These are phyloP conservation scores for Cercospora citrullina DNA, from an alignment of 2,329 filamentous ascomycete genomes.

Conservation along the genomic window DNA sequence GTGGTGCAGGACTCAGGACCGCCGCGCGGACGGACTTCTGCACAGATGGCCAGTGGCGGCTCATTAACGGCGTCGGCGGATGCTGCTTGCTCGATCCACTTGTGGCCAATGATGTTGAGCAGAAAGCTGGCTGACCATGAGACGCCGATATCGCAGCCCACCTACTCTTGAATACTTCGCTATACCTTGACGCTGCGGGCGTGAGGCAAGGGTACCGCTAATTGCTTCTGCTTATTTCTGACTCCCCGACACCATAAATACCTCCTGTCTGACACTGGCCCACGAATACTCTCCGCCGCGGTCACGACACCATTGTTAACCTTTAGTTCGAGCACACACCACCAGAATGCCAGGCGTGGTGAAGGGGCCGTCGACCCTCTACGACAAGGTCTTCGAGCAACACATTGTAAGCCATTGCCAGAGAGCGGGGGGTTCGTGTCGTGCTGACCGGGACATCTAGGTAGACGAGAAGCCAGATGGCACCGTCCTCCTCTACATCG, in stretches of 20 bases:
- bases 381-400: constrained; percentile 95
- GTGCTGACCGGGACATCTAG: constrained; percentile 18
- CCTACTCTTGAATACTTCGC: background rate
- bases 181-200: background rate
- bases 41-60: background rate
- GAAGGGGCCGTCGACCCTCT: constrained; percentile 47
- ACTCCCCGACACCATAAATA: background rate
- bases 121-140: constrained; percentile 1
- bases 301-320: background rate
- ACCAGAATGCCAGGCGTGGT: constrained; percentile 37
- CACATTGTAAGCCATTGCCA: constrained; percentile 62
- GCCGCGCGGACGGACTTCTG: background rate
- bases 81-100: background rate
- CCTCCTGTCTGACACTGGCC: background rate
- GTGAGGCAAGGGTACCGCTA: constrained; percentile 2
- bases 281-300: background rate
- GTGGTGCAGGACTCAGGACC: background rate
- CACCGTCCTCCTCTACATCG: constrained; percentile 89
- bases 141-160: constrained; percentile 8
- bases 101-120: background rate
- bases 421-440: background rate
- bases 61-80: background rate
- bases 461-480: constrained; percentile 92
- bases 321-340: background rate
- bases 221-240: constrained; percentile 3